Evolutionary conservation across 192 early-diverging fungal species (phyloP).

Genomic region (Gonapodya sp.): DNA sequence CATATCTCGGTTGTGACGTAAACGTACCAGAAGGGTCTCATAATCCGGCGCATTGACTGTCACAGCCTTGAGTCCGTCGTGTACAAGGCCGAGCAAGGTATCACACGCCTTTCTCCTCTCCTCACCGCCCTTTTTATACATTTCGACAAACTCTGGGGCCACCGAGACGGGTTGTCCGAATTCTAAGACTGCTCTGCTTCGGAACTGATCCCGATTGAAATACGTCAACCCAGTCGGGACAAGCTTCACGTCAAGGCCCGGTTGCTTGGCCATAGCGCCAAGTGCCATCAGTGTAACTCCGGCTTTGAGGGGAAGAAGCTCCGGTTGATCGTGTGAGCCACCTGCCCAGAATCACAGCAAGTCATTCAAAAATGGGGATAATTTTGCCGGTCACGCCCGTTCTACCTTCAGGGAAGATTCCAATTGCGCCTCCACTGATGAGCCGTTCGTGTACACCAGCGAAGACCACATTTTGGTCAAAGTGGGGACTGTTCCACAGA

Average conservation of each 20-base stretch:
- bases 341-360: not conserved
- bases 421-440: conserved; percentile 66
- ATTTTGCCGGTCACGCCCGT: not conserved
- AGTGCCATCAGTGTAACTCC: conserved; percentile 65
- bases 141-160: conserved; percentile 63
- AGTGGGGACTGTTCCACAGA: conserved; percentile 42
- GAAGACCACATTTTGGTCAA: conserved; percentile 86
- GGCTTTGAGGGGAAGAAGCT: conserved; percentile 92
- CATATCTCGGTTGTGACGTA: too few relatives aligned
- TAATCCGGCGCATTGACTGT: conserved; percentile 89
- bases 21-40: conserved; percentile 88
- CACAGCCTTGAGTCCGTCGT: conserved; percentile 71
- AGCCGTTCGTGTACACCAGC: conserved; percentile 70
- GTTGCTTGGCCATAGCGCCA: conserved; percentile 77
- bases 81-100: conserved; percentile 67
- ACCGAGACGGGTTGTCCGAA: conserved; percentile 88
- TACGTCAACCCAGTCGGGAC: conserved; percentile 53
- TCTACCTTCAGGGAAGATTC: conserved; percentile 93
- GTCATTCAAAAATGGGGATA: not conserved
- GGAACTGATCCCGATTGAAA: conserved; percentile 49
- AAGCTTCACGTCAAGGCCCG: conserved; percentile 80
- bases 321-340: conserved; percentile 91
- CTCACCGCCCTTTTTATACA: conserved; percentile 71
- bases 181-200: conserved; percentile 94
- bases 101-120: conserved; percentile 75